A percentile compares a stretch with the other conserved stretches of the same genome.
Conservation (phyloP, 805 yeast genomes). For the Schizosaccharomyces osmophilus region DNA sequence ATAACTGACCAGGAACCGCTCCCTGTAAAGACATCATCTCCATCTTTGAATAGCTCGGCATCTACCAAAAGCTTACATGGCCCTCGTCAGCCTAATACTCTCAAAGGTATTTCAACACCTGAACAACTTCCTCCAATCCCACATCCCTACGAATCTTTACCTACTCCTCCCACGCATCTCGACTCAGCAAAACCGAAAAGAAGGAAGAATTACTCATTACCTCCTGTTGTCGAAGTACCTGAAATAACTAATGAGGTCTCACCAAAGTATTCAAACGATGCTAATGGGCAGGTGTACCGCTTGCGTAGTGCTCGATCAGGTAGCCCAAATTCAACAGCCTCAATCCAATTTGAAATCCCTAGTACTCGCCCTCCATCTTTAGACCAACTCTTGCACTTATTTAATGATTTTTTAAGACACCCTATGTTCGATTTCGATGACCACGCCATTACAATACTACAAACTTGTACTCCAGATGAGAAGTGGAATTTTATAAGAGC, state of each 20-base stretch:
- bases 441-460: background rate
- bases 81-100: too few relatives aligned
- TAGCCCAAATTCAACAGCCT: background rate
- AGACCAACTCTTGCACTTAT: background rate
- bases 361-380: background rate
- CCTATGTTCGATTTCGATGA: background rate
- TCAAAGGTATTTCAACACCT: too few relatives aligned
- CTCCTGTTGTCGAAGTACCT: background rate
- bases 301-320: background rate
- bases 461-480: background rate
- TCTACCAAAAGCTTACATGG: too few relatives aligned
- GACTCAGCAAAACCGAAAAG: background rate
- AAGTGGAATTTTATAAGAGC: background rate
- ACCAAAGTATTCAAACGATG: background rate
- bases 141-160: background rate
- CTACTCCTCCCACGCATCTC: background rate
- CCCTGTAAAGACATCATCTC: background rate
- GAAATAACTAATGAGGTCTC: background rate
- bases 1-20: background rate
- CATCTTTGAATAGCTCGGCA: too few relatives aligned
- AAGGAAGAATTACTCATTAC: background rate
- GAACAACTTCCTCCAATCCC: background rate
- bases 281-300: background rate
- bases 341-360: background rate
- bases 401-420: background rate